A percentile compares a stretch with the other conserved stretches of the same genome.
Conservation (phyloP, 129 eudicot genomes). For the Artemisia annua region DNA sequence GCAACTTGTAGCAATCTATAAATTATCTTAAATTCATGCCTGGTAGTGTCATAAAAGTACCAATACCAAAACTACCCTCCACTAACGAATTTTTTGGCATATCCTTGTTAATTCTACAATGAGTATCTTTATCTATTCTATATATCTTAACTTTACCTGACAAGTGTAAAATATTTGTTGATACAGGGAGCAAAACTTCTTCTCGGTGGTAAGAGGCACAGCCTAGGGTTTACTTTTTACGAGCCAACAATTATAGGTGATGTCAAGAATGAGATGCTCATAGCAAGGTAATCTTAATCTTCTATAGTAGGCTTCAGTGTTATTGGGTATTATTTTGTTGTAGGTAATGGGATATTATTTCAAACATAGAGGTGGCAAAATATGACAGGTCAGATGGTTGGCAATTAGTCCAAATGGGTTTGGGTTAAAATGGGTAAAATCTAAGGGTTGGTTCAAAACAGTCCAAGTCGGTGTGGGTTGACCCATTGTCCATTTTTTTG, state of each 20-base stretch:
- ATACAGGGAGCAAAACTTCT: slow-evolving; percentile 87
- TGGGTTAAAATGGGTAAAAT: too few relatives aligned
- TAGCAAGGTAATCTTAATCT: slow-evolving; percentile 59
- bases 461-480: too few relatives aligned
- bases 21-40: slow-evolving; percentile 3
- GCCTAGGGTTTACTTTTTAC: slow-evolving; percentile 73
- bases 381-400: too few relatives aligned
- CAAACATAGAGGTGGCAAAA: too few relatives aligned
- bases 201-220: slow-evolving; percentile 87
- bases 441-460: too few relatives aligned
- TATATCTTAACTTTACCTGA: not conserved
- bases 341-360: not conserved
- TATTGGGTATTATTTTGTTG: not conserved
- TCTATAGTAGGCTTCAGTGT: too few relatives aligned
- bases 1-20: not conserved
- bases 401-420: too few relatives aligned
- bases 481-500: too few relatives aligned
- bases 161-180: slow-evolving; percentile 11
- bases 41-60: not conserved
- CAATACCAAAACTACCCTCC: too few relatives aligned
- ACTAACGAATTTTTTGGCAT: too few relatives aligned
- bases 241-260: slow-evolving; percentile 83
- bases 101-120: too few relatives aligned
- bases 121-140: not conserved
- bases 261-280: slow-evolving; percentile 82